phyloP scores from a whole-genome alignment of 306 rosid genomes.

The Ceratonia siliqua region DNA sequence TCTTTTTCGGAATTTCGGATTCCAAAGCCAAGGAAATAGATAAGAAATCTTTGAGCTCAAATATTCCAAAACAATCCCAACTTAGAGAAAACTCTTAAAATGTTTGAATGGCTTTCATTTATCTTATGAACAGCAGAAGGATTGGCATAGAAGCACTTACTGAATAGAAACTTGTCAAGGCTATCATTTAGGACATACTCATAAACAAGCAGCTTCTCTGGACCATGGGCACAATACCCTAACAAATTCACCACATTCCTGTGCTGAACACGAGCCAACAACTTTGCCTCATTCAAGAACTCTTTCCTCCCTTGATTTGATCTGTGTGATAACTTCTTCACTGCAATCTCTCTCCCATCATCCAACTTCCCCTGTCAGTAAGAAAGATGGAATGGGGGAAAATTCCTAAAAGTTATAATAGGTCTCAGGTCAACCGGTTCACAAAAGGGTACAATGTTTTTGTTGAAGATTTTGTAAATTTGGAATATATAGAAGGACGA shows the following conservation, averaged over 20 bases:
- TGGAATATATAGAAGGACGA: too few species aligned
- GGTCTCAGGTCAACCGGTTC: neutral
- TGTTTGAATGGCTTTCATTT: neutral
- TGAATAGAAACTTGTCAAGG: conserved; percentile 69
- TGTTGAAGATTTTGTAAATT: too few species aligned
- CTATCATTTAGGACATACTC: conserved; percentile 63
- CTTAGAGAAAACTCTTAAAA: neutral
- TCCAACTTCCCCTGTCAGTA: conserved; percentile 50
- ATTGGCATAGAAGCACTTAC: conserved; percentile 37
- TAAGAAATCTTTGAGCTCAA: too few species aligned
- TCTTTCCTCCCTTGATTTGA: conserved; percentile 68
- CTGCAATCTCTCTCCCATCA: conserved; percentile 75
- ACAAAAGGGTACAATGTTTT: too few species aligned
- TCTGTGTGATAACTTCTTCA: conserved; percentile 55
- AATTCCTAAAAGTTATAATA: too few species aligned
- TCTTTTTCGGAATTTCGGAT: too few species aligned
- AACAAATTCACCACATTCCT: conserved; percentile 64
- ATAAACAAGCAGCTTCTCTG: conserved; percentile 65
- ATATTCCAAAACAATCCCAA: neutral
- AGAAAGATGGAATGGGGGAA: neutral
- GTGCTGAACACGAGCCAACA: conserved; percentile 68
- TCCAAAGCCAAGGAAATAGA: too few species aligned
- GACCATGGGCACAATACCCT: conserved; percentile 60
- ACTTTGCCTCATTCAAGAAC: conserved; percentile 62
- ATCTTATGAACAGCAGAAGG: neutral